These are phyloP conservation scores for peach (Prunus persica) DNA, from an alignment of 306 rosid species.

Conservation along the genomic window Prunus_persica_NCBIv2 NC_034011.1:4038001-4038500, in stretches of 20 bases:
- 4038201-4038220: no score
- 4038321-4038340: neutral
- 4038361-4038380: neutral
- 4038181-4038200: no score
- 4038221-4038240: no score
- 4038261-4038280: no score
- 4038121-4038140: neutral
- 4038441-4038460: constrained; percentile 5
- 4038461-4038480: neutral
- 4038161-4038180: no score
- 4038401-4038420: neutral
- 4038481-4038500: constrained; percentile 5
- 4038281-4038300: neutral
- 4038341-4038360: neutral
- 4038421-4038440: neutral
- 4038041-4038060: no score
- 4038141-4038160: neutral
- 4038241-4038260: no score
- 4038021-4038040: no score
- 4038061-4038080: neutral
- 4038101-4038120: no score
- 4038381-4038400: neutral
- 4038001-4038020: neutral
- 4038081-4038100: neutral
- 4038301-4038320: neutral